phyloP scores from a whole-genome alignment of 169 alveolate species.

The Ichthyophthirius multifiliis region DNA sequence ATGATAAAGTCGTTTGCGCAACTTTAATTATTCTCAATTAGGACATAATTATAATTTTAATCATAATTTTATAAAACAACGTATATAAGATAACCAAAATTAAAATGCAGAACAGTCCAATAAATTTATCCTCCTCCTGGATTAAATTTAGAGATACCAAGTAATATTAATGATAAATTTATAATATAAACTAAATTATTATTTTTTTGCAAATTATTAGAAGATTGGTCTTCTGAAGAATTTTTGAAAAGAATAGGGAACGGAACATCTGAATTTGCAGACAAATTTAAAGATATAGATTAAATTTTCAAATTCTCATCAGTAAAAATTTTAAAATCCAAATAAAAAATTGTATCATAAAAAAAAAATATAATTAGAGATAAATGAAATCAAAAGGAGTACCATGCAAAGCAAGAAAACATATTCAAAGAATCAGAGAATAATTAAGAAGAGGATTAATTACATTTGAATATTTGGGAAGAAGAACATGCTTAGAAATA shows the following conservation, averaged over 20 bases:
- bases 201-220: not conserved
- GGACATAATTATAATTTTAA: too few relatives aligned
- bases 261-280: conserved; percentile 37
- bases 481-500: conserved; percentile 34
- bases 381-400: conserved; percentile 41
- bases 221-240: conserved; percentile 31
- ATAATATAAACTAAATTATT: not conserved
- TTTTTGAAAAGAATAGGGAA: conserved; percentile 37
- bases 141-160: conserved; percentile 35
- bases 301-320: conserved; percentile 26
- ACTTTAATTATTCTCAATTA: too few relatives aligned
- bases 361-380: not conserved
- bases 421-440: conserved; percentile 32
- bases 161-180: not conserved
- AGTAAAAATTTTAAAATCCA: not conserved
- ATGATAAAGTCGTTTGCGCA: too few relatives aligned
- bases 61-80: conserved; percentile 4
- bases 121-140: conserved; percentile 48
- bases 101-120: conserved; percentile 22
- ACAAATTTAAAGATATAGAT: conserved; percentile 34
- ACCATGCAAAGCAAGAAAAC: conserved; percentile 36
- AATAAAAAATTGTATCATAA: too few relatives aligned
- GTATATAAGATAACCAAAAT: conserved; percentile 16
- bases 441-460: conserved; percentile 42
- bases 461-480: conserved; percentile 41